These are phyloP conservation scores for Cladobotryum mycophilum DNA, from an alignment of 2,329 filamentous ascomycete species.

Conservation along the genomic window DNA sequence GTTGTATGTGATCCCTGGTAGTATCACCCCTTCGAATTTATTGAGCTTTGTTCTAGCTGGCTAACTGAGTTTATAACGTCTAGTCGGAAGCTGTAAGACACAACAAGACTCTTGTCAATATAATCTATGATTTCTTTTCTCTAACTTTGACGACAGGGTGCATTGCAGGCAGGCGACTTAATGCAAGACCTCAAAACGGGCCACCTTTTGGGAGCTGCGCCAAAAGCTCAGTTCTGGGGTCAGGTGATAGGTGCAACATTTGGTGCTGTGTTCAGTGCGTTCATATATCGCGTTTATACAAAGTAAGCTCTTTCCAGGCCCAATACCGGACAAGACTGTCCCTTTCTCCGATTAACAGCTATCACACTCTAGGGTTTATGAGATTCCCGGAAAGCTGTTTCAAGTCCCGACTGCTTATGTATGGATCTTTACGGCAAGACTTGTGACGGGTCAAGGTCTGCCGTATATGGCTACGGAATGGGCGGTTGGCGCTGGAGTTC, in stretches of 20 bases:
- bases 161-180: slow-evolving; percentile 89
- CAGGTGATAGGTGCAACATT: slow-evolving; percentile 86
- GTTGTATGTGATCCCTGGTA: slow-evolving; percentile 42
- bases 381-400: slow-evolving; percentile 82
- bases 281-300: slow-evolving; percentile 86
- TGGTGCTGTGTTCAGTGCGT: slow-evolving; percentile 78
- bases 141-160: slow-evolving; percentile 42
- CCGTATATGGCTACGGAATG: slow-evolving; percentile 79
- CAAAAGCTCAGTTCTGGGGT: slow-evolving; percentile 93
- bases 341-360: neutral
- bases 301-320: slow-evolving; percentile 28
- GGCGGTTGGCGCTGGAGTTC: slow-evolving; percentile 63
- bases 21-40: neutral
- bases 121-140: neutral
- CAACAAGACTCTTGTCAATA: neutral
- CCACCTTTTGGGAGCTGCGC: slow-evolving; percentile 83
- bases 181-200: slow-evolving; percentile 98
- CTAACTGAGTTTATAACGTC: neutral
- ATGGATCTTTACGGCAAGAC: slow-evolving; percentile 91
- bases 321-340: neutral
- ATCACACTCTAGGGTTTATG: slow-evolving; percentile 58
- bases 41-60: neutral
- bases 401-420: slow-evolving; percentile 93
- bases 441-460: slow-evolving; percentile 86
- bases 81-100: slow-evolving; percentile 36